Conservation (phyloP, 768 basidiomycete genomes). For the Trametopsis cervina region DNA sequence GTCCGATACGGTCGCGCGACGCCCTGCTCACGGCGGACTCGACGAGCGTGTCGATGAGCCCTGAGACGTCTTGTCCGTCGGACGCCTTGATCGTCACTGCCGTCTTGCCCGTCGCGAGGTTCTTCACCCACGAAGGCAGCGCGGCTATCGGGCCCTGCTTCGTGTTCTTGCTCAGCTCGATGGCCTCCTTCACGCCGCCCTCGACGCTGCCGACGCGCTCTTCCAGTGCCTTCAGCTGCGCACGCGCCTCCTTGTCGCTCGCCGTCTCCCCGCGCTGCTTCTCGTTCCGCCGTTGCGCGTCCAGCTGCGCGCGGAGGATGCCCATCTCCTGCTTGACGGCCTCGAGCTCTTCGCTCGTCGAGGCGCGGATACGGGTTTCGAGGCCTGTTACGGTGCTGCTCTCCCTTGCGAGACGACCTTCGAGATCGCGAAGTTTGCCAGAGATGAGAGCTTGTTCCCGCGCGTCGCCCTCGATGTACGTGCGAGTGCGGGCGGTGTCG, state of each 20-base stretch:
- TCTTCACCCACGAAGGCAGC: slow-evolving; percentile 66
- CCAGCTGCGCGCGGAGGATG: slow-evolving; percentile 37
- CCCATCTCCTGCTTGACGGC: slow-evolving; percentile 52
- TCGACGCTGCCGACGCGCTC: slow-evolving; percentile 56
- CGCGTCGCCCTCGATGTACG: slow-evolving; percentile 46
- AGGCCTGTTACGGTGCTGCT: slow-evolving; percentile 42
- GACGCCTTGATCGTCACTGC: slow-evolving; percentile 60
- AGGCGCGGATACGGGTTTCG: slow-evolving; percentile 37
- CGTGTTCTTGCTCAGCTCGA: slow-evolving; percentile 55
- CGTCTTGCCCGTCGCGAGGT: slow-evolving; percentile 37
- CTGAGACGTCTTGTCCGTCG: slow-evolving; percentile 69
- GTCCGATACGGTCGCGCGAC: slow-evolving; percentile 74
- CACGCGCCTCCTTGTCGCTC: slow-evolving; percentile 52
- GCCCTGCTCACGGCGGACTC: slow-evolving; percentile 63
- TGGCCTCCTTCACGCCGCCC: slow-evolving; percentile 59
- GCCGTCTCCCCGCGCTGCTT: slow-evolving; percentile 13
- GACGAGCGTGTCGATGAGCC: slow-evolving; percentile 69
- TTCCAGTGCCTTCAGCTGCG: slow-evolving; percentile 49
- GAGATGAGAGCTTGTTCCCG: slow-evolving; percentile 45
- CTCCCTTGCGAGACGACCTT: slow-evolving; percentile 31
- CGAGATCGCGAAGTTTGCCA: slow-evolving; percentile 48
- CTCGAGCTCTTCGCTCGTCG: slow-evolving; percentile 37
- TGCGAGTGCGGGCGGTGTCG: slow-evolving; percentile 44
- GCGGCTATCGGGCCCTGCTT: slow-evolving; percentile 29
- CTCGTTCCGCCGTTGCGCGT: slow-evolving; percentile 20